Evolutionary conservation across 23 red algal species (phyloP).

Genomic region (Gracilaria vermiculophylla): DNA sequence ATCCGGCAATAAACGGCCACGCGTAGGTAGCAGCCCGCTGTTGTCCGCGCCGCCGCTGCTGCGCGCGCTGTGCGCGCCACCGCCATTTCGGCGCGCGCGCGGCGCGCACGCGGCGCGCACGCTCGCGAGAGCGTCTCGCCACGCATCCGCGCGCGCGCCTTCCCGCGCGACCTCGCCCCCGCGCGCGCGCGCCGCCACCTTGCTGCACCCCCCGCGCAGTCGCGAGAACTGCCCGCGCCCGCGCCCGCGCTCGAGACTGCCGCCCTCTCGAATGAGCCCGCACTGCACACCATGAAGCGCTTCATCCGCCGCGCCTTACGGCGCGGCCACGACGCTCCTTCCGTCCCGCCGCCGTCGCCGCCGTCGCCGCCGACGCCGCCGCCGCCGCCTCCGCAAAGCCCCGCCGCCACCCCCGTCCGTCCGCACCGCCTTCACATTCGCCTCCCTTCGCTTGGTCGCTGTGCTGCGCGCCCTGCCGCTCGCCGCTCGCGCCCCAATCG

Average conservation of each 20-base stretch:
- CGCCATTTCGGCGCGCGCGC: too few relatives aligned
- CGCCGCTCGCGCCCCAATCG: neutral
- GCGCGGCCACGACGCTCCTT: neutral
- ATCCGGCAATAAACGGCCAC: neutral
- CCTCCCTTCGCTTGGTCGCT: neutral
- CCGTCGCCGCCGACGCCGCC: neutral
- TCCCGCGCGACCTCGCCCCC: too few relatives aligned
- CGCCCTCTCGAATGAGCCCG: slow-evolving; percentile 2
- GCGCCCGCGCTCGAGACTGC: neutral
- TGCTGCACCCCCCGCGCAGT: too few relatives aligned
- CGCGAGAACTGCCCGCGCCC: too few relatives aligned
- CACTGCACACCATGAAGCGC: neutral
- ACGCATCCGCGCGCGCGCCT: too few relatives aligned
- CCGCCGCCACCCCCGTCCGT: neutral
- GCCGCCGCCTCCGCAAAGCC: too few relatives aligned
- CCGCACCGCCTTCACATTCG: neutral
- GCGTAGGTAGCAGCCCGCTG: too few relatives aligned
- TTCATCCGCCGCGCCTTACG: slow-evolving; percentile 11
- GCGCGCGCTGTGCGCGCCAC: too few relatives aligned
- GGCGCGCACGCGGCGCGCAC: too few relatives aligned
- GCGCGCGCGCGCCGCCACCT: too few relatives aligned
- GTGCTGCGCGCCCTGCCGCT: neutral
- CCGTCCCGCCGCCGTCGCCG: neutral
- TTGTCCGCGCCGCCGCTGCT: too few relatives aligned
- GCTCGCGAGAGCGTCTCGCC: too few relatives aligned